Evolutionary conservation across 306 rosid species (phyloP).

Genomic region (Gleditsia sinensis): DNA sequence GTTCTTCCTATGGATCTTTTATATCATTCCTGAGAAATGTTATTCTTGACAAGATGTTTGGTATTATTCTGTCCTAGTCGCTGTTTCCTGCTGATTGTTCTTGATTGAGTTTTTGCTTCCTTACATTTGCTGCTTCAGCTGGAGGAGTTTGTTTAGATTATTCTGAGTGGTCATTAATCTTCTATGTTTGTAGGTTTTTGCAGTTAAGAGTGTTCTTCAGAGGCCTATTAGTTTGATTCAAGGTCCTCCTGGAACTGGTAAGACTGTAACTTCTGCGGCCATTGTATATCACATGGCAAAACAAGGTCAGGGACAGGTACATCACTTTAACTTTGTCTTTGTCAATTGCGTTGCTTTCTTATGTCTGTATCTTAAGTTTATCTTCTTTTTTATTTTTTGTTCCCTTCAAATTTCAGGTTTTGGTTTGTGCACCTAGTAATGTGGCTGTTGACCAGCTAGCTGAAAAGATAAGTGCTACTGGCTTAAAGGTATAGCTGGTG

Average conservation of each 20-base stretch:
- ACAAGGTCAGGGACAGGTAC: constrained; percentile 99
- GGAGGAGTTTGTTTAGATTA: background rate
- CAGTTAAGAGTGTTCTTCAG: constrained; percentile 98
- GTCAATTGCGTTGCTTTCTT: background rate
- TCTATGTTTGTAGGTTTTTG: constrained; percentile 68
- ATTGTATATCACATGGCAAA: constrained; percentile 99
- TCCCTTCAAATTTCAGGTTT: constrained; percentile 56
- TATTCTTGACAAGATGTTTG: background rate
- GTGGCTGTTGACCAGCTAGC: constrained; percentile 98
- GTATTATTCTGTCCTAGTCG: background rate
- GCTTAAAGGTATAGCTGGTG: constrained; percentile 77
- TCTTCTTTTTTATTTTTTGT: background rate
- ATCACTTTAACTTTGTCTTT: background rate
- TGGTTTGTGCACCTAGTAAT: constrained; percentile 99
- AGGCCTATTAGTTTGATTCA: constrained; percentile 99
- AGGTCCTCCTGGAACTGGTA: constrained; percentile 99
- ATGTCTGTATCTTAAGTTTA: background rate
- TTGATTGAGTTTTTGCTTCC: background rate
- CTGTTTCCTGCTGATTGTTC: background rate
- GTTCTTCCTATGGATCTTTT: constrained; percentile 25
- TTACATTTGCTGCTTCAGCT: constrained; percentile 10
- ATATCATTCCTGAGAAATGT: background rate
- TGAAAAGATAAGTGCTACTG: constrained; percentile 98
- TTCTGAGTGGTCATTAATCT: constrained; percentile 9
- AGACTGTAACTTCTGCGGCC: constrained; percentile 99